phyloP scores from a whole-genome alignment of 1,284 basidiomycete genomes.

The Rhodotorula glutinis region DNA sequence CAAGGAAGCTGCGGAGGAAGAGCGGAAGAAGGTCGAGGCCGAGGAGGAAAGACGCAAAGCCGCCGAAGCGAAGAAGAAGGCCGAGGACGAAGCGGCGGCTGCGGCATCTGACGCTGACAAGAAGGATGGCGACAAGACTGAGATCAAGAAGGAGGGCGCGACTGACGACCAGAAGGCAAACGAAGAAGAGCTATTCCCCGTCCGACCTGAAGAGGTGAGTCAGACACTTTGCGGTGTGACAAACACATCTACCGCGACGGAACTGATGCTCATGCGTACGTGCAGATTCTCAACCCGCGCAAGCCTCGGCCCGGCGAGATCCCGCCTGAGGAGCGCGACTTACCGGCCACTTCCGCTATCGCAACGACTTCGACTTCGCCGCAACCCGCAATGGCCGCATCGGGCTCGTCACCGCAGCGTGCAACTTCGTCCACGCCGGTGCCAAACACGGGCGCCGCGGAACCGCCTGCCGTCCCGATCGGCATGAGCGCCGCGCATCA shows the following conservation, averaged over 20 bases:
- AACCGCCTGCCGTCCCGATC: neutral
- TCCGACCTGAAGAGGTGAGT: constrained; percentile 23
- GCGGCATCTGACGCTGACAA: neutral
- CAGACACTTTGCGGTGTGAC: no score
- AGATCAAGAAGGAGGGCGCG: neutral
- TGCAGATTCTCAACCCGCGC: constrained; percentile 24
- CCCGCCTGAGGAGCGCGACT: constrained; percentile 4
- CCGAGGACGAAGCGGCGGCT: constrained; percentile 4
- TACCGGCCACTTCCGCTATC: neutral
- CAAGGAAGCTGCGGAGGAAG: constrained; percentile 57
- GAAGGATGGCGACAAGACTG: neutral
- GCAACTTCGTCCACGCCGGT: constrained; percentile 5
- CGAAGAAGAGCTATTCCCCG: constrained; percentile 26
- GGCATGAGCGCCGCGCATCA: constrained; percentile 24
- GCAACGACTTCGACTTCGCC: neutral
- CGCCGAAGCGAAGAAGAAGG: constrained; percentile 27
- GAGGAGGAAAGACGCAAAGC: constrained; percentile 31
- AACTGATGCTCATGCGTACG: neutral
- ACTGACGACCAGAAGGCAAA: constrained; percentile 7
- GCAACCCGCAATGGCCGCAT: neutral
- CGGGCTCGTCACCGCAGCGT: constrained; percentile 1
- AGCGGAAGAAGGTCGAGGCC: constrained; percentile 40
- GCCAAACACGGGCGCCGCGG: no score
- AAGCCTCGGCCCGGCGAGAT: constrained; percentile 17
- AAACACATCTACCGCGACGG: rapidly evolving